A percentile compares a stretch with the other conserved stretches of the same genome.
Evolutionary conservation across 2,329 filamentous ascomycete genomes (phyloP).

Genomic region (Fusarium sulawesiense): DNA sequence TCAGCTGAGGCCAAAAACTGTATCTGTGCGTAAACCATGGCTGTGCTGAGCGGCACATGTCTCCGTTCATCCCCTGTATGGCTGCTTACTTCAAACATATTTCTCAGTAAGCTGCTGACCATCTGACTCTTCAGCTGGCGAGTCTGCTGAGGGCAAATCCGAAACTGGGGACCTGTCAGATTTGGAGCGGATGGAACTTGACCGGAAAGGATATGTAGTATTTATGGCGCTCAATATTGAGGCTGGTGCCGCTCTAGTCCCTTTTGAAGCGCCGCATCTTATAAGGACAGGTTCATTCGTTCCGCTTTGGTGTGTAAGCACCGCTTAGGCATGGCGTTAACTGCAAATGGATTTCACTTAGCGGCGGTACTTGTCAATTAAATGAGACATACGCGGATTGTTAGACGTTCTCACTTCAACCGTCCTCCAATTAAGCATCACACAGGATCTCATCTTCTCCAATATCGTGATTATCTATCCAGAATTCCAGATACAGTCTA

Average conservation of each 20-base stretch:
- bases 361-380: no score
- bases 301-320: not conserved
- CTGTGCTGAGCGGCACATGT: not conserved
- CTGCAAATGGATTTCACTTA: not conserved
- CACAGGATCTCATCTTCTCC: fast-evolving
- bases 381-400: no score
- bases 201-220: not conserved
- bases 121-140: not conserved
- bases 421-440: not conserved
- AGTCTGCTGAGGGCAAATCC: not conserved
- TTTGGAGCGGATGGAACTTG: not conserved
- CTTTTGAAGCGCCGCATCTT: not conserved
- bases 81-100: not conserved
- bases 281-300: not conserved
- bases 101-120: not conserved
- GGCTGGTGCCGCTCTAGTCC: not conserved
- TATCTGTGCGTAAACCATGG: not conserved
- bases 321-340: not conserved
- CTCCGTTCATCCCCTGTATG: no score
- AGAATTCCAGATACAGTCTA: no score
- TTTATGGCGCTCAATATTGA: not conserved
- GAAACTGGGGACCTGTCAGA: not conserved
- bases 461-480: fast-evolving
- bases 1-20: not conserved
- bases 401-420: not conserved